A percentile compares a stretch with the other conserved stretches of the same genome.
Conservation (phyloP, 495 filamentous ascomycete genomes). For the Talaromyces nanjingensis region DNA sequence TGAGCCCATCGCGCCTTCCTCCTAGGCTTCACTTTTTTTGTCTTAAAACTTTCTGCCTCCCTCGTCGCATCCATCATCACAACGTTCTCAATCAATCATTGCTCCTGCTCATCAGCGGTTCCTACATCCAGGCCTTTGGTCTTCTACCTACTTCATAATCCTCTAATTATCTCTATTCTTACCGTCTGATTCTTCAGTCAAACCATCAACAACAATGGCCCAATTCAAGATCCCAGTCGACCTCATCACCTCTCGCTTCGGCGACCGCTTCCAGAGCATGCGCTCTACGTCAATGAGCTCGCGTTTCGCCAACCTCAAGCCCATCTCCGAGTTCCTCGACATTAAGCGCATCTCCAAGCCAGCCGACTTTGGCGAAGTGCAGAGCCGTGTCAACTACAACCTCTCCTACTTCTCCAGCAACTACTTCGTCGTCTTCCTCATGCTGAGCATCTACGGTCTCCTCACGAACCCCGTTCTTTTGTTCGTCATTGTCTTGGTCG, state of each 20-base stretch:
- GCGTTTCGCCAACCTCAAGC: conserved; percentile 88
- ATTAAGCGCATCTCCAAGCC: conserved; percentile 93
- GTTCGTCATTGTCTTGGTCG: conserved; percentile 84
- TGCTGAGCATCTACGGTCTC: conserved; percentile 92
- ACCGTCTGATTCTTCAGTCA: conserved; percentile 5
- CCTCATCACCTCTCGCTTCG: conserved; percentile 79
- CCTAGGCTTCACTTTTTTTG: conserved; percentile 6
- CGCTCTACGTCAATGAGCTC: conserved; percentile 66
- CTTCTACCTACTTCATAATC: not conserved
- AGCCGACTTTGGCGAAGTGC: conserved; percentile 79
- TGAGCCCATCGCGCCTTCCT: not conserved
- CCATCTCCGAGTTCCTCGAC: conserved; percentile 90
- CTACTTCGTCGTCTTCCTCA: conserved; percentile 86
- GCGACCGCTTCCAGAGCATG: conserved; percentile 68
- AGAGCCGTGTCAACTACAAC: conserved; percentile 96
- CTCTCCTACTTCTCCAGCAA: conserved; percentile 96
- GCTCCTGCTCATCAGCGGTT: not conserved
- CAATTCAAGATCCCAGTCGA: conserved; percentile 88
- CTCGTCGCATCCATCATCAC: not conserved
- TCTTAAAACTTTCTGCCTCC: not conserved
- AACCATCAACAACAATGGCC: conserved; percentile 52
- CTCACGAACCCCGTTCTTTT: conserved; percentile 76
- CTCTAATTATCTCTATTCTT: conserved; percentile 12
- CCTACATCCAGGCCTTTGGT: not conserved
- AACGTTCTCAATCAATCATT: not conserved